A percentile compares a stretch with the other conserved stretches of the same genome.
Conservation (phyloP, 1,284 basidiomycete genomes). For the Wallemia mellicola region DNA sequence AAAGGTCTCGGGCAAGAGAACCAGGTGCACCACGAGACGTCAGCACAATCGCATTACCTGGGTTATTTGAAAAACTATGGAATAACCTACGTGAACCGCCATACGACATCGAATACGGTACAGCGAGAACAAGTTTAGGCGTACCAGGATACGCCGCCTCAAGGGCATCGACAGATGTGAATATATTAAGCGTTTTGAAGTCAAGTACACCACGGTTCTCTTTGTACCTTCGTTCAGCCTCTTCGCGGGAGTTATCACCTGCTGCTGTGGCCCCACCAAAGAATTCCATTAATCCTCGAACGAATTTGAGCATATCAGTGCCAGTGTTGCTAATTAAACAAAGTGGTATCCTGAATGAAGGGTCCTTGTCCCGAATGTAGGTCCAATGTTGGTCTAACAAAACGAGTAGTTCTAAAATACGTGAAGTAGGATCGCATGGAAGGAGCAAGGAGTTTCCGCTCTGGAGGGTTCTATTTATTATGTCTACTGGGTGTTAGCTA, state of each 20-base stretch:
- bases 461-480: constrained; percentile 51
- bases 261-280: constrained; percentile 75
- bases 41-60: constrained; percentile 56
- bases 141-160: constrained; percentile 51
- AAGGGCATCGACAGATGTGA: constrained; percentile 47
- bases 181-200: constrained; percentile 48
- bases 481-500: too few species aligned
- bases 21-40: constrained; percentile 47
- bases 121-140: constrained; percentile 75
- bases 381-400: constrained; percentile 95
- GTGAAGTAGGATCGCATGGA: constrained; percentile 76
- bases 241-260: constrained; percentile 35
- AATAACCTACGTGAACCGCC: constrained; percentile 69
- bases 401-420: constrained; percentile 74
- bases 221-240: constrained; percentile 23
- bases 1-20: constrained; percentile 47
- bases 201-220: constrained; percentile 21
- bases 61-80: constrained; percentile 43
- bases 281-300: constrained; percentile 96
- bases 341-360: constrained; percentile 34
- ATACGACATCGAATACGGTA: constrained; percentile 70
- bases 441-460: constrained; percentile 52
- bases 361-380: constrained; percentile 28
- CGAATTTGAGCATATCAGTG: constrained; percentile 76
- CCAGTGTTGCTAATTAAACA: constrained; percentile 73